A percentile compares a stretch with the other conserved stretches of the same genome.
Conservation (phyloP, 1,284 basidiomycete genomes). For the Tylopilus orsonianus region DNA sequence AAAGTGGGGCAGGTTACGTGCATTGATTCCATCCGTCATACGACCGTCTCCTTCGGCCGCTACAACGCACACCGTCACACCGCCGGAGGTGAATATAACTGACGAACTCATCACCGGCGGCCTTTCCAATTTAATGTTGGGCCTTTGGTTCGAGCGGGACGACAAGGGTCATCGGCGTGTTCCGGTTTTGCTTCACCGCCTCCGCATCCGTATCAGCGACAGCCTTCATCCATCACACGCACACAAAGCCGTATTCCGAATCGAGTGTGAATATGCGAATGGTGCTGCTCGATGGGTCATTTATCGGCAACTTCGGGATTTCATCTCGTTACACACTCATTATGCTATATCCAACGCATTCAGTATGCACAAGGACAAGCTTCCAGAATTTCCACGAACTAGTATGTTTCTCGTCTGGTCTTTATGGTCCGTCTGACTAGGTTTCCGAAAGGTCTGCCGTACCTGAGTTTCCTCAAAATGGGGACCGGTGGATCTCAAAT, state of each 20-base stretch:
- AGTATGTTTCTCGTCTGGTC: slow-evolving; percentile 45
- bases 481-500: slow-evolving; percentile 51
- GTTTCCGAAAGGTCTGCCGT: slow-evolving; percentile 67
- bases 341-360: slow-evolving; percentile 87
- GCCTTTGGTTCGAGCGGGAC: slow-evolving; percentile 90
- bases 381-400: slow-evolving; percentile 92
- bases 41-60: slow-evolving; percentile 31
- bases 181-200: slow-evolving; percentile 84
- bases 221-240: slow-evolving; percentile 80
- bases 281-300: slow-evolving; percentile 95
- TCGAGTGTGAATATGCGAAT: slow-evolving; percentile 97
- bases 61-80: slow-evolving; percentile 46
- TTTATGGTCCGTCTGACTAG: neutral
- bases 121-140: slow-evolving; percentile 80
- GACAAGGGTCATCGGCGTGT: slow-evolving; percentile 84
- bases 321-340: slow-evolving; percentile 88
- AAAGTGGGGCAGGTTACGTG: slow-evolving; percentile 63
- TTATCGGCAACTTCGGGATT: slow-evolving; percentile 93
- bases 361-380: slow-evolving; percentile 65
- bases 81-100: slow-evolving; percentile 69
- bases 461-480: slow-evolving; percentile 79
- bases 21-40: slow-evolving; percentile 59
- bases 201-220: slow-evolving; percentile 84
- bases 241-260: slow-evolving; percentile 83
- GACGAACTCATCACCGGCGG: slow-evolving; percentile 85